These are phyloP conservation scores for Penicillium mononematosum DNA, from an alignment of 495 filamentous ascomycete species.

Conservation along the genomic window DNA sequence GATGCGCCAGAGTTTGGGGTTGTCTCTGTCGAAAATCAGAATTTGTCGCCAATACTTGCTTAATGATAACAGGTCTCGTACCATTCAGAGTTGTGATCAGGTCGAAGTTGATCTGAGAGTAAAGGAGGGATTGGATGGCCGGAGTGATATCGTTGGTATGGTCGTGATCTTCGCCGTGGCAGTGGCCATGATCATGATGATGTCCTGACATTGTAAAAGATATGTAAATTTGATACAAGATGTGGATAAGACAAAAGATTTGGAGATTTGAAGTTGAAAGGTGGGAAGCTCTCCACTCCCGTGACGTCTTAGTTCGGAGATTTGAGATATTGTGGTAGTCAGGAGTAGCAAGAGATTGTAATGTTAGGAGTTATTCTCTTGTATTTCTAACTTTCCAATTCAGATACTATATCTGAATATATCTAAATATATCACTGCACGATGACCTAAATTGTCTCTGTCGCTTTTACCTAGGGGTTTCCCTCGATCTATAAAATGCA, in stretches of 20 bases:
- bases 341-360: neutral
- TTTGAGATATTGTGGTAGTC: neutral
- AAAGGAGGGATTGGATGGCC: conserved; percentile 81
- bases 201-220: conserved; percentile 39
- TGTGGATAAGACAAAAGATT: neutral
- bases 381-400: neutral
- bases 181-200: conserved; percentile 47
- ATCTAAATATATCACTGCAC: neutral
- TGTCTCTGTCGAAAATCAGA: conserved; percentile 45
- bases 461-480: neutral
- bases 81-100: conserved; percentile 81
- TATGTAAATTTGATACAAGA: neutral
- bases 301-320: conserved; percentile 17
- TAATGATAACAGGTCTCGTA: conserved; percentile 9
- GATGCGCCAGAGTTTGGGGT: conserved; percentile 63
- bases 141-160: conserved; percentile 90
- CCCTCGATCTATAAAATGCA: neutral
- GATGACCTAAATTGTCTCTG: neutral
- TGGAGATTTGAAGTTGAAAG: conserved; percentile 1
- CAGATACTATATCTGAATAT: neutral
- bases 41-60: neutral
- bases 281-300: conserved; percentile 19
- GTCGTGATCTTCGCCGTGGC: conserved; percentile 58
- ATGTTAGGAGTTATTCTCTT: too few species aligned
- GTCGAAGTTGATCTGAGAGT: conserved; percentile 88